These are phyloP conservation scores for Elaeagnus macrophylla DNA, from an alignment of 306 rosid genomes.

Conservation along the genomic window DNA sequence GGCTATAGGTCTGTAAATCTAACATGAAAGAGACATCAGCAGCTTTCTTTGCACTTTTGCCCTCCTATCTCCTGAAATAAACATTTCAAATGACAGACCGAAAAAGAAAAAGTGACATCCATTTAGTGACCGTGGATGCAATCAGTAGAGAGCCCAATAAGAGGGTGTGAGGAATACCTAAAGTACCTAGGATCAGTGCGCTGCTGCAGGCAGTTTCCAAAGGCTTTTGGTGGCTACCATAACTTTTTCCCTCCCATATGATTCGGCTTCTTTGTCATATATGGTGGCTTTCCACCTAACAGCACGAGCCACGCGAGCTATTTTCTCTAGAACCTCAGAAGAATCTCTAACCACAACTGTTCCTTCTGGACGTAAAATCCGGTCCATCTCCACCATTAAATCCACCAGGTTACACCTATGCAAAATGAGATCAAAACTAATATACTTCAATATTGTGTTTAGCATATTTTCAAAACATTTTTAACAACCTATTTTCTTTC, in stretches of 20 bases:
- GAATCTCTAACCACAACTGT: conserved; percentile 68
- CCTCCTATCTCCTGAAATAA: too few relatives aligned
- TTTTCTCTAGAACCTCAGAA: conserved; percentile 66
- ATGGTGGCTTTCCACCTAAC: conserved; percentile 61
- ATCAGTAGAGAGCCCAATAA: too few relatives aligned
- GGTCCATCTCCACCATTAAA: conserved; percentile 88
- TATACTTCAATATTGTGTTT: not conserved
- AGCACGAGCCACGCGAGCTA: conserved; percentile 60
- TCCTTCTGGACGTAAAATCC: conserved; percentile 89
- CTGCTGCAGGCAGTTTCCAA: conserved; percentile 52
- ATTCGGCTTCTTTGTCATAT: conserved; percentile 63
- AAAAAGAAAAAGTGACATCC: too few relatives aligned
- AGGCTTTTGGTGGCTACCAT: conserved; percentile 66
- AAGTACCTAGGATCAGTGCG: conserved; percentile 27
- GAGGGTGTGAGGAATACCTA: too few relatives aligned
- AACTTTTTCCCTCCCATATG: conserved; percentile 68
- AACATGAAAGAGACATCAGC: too few relatives aligned
- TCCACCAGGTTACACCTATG: conserved; percentile 85
- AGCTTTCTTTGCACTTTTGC: too few relatives aligned
- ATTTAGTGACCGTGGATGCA: too few relatives aligned
- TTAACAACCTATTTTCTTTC: not conserved
- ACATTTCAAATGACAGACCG: too few relatives aligned
- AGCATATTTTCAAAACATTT: not conserved
- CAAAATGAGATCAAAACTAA: conserved; percentile 12
- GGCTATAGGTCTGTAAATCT: too few relatives aligned